These are phyloP conservation scores for Batrachochytrium dendrobatidis DNA, from an alignment of 371 early-diverging fungal genomes.

Conservation along the genomic window DNA sequence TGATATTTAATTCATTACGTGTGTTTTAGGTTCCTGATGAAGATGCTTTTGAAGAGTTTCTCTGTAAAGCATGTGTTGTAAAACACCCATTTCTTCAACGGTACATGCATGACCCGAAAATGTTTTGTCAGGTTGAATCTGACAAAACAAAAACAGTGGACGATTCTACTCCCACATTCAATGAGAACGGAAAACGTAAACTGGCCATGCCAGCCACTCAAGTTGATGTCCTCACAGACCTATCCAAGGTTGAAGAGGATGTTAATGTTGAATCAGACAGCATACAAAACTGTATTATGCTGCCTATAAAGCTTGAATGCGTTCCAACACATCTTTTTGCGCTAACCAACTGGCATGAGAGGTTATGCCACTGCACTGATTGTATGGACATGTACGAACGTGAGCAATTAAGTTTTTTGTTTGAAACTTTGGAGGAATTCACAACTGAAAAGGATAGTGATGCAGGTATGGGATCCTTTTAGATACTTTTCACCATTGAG, in stretches of 20 bases:
- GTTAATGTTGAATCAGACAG: no score
- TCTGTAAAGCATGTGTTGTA: conserved; percentile 70
- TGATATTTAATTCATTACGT: no score
- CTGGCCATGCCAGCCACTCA: no score
- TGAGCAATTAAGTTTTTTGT: conserved; percentile 30
- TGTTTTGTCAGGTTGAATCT: neutral
- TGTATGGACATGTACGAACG: conserved; percentile 9
- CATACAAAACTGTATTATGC: no score
- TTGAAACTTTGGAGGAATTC: conserved; percentile 31
- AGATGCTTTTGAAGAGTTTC: conserved; percentile 66
- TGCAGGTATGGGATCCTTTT: conserved; percentile 32
- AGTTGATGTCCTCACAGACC: no score
- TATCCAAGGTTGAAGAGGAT: no score
- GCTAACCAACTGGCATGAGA: conserved; percentile 43
- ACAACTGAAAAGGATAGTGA: conserved; percentile 48
- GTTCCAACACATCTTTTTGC: conserved; percentile 46
- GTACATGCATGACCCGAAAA: neutral
- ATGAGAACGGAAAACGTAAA: neutral
- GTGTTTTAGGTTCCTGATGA: conserved; percentile 61
- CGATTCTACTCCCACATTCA: neutral
- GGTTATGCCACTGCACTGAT: conserved; percentile 31
- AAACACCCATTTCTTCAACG: conserved; percentile 36
- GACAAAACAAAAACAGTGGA: neutral
- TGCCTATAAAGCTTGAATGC: no score
- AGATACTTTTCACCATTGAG: neutral